Conservation (phyloP, 2,329 filamentous ascomycete species). For the Aspergillus floridensis region DNA sequence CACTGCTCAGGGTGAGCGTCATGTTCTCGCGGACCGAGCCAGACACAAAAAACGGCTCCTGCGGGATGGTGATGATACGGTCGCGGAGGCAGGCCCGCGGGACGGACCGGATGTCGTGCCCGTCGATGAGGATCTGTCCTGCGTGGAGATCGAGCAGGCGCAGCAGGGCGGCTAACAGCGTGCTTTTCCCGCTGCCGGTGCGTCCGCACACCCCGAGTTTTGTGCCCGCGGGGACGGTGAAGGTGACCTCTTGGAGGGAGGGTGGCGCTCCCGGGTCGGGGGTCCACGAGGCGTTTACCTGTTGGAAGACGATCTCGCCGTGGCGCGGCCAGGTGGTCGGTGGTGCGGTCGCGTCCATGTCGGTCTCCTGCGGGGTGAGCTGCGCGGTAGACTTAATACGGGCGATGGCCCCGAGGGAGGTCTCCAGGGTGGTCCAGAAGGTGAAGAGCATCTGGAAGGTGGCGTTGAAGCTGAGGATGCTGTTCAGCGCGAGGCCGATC, state of each 20-base stretch:
- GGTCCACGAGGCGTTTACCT: slow-evolving; percentile 13
- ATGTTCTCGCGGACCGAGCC: slow-evolving; percentile 23
- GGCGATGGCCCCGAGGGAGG: slow-evolving; percentile 53
- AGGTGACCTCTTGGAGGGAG: slow-evolving; percentile 25
- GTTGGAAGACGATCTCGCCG: slow-evolving; percentile 21
- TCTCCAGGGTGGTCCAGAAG: slow-evolving; percentile 56
- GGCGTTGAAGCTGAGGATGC: slow-evolving; percentile 47
- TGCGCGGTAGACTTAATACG: too few relatives aligned
- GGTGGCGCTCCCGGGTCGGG: too few relatives aligned
- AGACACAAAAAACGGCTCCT: slow-evolving; percentile 23
- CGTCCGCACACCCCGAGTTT: slow-evolving; percentile 37
- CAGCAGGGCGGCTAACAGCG: slow-evolving; percentile 23
- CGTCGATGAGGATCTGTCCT: slow-evolving; percentile 26
- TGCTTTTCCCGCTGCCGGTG: slow-evolving; percentile 25
- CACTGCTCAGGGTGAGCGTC: slow-evolving; percentile 21
- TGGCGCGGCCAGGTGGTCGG: slow-evolving; percentile 24
- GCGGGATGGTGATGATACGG: slow-evolving; percentile 22
- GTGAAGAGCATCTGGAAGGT: slow-evolving; percentile 45
- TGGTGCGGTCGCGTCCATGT: background rate
- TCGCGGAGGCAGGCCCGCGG: slow-evolving; percentile 15
- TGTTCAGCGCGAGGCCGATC: slow-evolving; percentile 48
- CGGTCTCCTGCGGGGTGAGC: slow-evolving; percentile 18
- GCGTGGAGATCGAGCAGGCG: slow-evolving; percentile 27
- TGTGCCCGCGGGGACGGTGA: slow-evolving; percentile 27
- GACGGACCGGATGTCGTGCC: slow-evolving; percentile 21